Base-by-base conservation (phyloP, 345 rosid genomes). In the Linum usitatissimum region DNA sequence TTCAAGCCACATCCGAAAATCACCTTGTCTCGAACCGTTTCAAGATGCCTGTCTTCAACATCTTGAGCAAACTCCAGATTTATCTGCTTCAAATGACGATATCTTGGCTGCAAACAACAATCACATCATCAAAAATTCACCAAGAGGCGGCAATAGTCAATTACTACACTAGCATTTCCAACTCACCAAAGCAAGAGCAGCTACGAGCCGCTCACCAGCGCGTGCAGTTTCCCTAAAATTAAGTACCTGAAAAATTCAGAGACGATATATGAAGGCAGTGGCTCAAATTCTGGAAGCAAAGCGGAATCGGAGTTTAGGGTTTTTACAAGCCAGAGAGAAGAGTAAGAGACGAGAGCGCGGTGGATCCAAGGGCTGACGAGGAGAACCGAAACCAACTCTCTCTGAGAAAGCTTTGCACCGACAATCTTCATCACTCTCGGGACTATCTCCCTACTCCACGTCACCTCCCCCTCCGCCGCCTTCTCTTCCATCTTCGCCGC, bases 1-100 rank as follows among this genome's bases (percentile, higher is more conserved):
- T 51, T 31, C 39, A 28, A 45, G 17, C 62, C 3, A 1, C 61
- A 6, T 12, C 30, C 55, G 18, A 64, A 21, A 20, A 12, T 15
- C 20, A 60, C 98, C 91, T 69, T 68, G 70, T 62, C 68, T 73
- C 72, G 75, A 65, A 92, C 66, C 34, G 76, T 70, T 64, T 84
- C 78, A 19, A 92, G 81, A 83, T 86, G 96, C 23, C 30, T 67
- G 64, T 89, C 96, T 17, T 83, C 93, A 55, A 88, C 66, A 78
- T 80, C 91, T 73, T 84, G 96, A 0, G 93, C 84, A 73, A 92
- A 92, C 73, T 92, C 95, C 53, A 92, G 93, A 83, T 76, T 76
- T 65, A 89, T 78, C 55, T 83, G 78, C 80, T 83, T 85, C 76
- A 86, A 72, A 68, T 78, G 81, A 0, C 45, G 74, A 80, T 86